Evolutionary conservation across 768 basidiomycete genomes (phyloP), one percentile per base, ranked within the genome.

Genomic region (Serendipita sp.): DNA sequence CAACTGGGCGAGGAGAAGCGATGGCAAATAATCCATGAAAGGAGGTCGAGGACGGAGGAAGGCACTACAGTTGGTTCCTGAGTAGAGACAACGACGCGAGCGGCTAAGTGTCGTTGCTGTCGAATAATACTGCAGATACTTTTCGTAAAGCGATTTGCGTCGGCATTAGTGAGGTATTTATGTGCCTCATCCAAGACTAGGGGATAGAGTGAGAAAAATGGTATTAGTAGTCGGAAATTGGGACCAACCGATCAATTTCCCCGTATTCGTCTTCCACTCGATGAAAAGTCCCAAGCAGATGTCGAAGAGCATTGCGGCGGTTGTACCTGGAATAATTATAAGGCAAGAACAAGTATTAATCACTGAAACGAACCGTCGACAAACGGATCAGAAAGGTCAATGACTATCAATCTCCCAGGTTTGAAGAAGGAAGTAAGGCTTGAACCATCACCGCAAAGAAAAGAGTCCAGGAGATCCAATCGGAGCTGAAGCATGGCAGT

Each of bases 41-140:
- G 87, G 0, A 88, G 75, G 66, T 86, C 86, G 1, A 89, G 74
- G 2, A 89, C 72, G 0, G 83, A 81, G 0, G 85, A 78, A 2
- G 86, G 86, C 1, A 88, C 80, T 3, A 87, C 82, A 0, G 85
- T 88, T 0, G 88, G 88, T 66, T 89, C 87, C 78, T 89, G 88
- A 0, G 87, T 89, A 69, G 83, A 85, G 65, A 89, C 84, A 18
- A 89, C 77, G 15, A 89, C 78, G 5, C 87, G 78, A 83, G 86
- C 86, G 0, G 81, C 84, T 3, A 85, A 73, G 70, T 89, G 87
- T 1, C 86, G 80, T 68, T 87, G 85, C 69, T 88, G 84, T 0
- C 87, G 78, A 23, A 83, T 81, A 5, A 88, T 73, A 8, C 79
- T 78, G 18, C 85, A 70, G 15, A 89, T 71, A 5, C 81, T 76